Conservation (phyloP, 768 basidiomycete species). For the Russula emetica region DNA sequence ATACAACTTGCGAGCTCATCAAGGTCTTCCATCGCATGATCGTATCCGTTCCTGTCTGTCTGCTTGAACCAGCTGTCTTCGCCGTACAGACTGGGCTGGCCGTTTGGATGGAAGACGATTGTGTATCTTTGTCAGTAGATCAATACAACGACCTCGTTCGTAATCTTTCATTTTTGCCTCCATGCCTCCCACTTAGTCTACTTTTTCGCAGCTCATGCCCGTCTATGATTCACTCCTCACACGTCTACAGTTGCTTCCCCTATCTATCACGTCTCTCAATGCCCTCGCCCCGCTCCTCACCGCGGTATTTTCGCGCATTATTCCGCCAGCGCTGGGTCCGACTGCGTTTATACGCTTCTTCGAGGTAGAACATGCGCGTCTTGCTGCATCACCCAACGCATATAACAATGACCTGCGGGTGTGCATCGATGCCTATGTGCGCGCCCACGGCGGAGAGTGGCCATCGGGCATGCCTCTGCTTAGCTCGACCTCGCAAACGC, state of each 20-base stretch:
- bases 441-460: constrained; percentile 11
- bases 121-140: neutral
- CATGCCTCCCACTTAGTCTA: neutral
- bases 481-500: constrained; percentile 11
- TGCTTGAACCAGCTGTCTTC: constrained; percentile 2
- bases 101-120: constrained; percentile 22
- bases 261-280: constrained; percentile 9
- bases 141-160: constrained; percentile 18
- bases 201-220: constrained; percentile 9
- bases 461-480: constrained; percentile 9
- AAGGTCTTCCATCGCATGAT: constrained; percentile 5
- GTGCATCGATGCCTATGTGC: constrained; percentile 19
- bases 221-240: constrained; percentile 13
- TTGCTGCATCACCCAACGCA: neutral
- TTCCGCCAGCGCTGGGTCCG: constrained; percentile 16
- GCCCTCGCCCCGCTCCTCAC: constrained; percentile 14
- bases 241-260: constrained; percentile 10
- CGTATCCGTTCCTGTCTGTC: neutral
- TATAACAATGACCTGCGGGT: constrained; percentile 19
- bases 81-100: constrained; percentile 10
- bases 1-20: neutral
- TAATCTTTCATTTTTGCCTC: neutral
- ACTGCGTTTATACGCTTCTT: constrained; percentile 16
- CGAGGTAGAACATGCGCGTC: neutral
- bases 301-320: constrained; percentile 18